Base-by-base conservation (phyloP, 768 basidiomycete genomes). In the Daedaleopsis sinensis region DNA sequence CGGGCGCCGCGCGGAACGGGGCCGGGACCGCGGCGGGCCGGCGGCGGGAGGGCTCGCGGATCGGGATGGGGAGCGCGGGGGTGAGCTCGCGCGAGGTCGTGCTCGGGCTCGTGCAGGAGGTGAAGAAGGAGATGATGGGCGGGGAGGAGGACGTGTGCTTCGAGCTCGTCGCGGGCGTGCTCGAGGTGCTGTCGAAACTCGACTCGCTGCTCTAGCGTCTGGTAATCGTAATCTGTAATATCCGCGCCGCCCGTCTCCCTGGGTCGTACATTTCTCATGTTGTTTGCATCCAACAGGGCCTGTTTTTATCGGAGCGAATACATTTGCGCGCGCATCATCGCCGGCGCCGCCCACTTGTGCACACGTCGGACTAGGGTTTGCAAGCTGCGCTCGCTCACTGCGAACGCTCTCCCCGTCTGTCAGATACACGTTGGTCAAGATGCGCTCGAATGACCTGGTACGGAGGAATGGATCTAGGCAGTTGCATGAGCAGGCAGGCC, bases 161-260 rank as follows among this genome's bases (percentile, higher is more conserved):
- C 66, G 97, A 99, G 79, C 81, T 98, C 55, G 79, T 98, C 11
- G 93, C 93, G 6, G 94, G 93, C 0, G 95, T 98, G 38, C 75
- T 98, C 62, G 94, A 97, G 78, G 95, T 98, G 48, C 84, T 97
- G 65, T 90, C 90, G 54, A 91, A 94, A 74, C 84, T 98, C 76
- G 95, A 98, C 77, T 94, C 92, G 62, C 73, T 94, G 70, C 79
- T 94, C 55, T 91, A 52, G 47, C 21, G 24, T 24, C 13, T 24
- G 19, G 23, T 49, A 49, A 49, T 49, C 39, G 39, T 42, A 42
- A 42, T 42, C 39, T 42, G 39, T 42, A 42, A 7, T 32, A 32
- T 32, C 27, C 4, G 3, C 27, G 7, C 27, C 27, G 27, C 27
- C 7, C 27, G 27, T 7, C 27, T 32, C 27, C 27, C 7, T 32